Evolutionary conservation across 2,329 filamentous ascomycete genomes (phyloP), one percentile per base, ranked within the genome.

Genomic region (Leptographium flavum): DNA sequence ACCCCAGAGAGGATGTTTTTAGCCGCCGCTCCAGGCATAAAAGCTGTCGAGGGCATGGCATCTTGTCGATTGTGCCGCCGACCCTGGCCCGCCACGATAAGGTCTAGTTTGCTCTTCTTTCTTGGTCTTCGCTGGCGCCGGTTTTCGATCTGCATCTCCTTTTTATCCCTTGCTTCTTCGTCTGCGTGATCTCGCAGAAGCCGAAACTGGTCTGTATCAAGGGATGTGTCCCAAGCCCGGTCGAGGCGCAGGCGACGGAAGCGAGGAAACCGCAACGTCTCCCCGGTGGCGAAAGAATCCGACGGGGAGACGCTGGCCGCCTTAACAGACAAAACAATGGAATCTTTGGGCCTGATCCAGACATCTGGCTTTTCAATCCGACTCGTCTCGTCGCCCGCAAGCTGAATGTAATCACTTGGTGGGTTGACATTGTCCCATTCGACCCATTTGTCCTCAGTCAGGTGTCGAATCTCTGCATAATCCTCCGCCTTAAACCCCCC

Each of bases 341-440:
- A 95, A 49, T 96, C 85, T 43, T 76, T 79, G 0, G 92, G 87
- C 30, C 82, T 80, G 56, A 98, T 96, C 88, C 88, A 98, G 44
- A 88, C 75, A 56, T 98, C 90, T 0, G 92, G 92, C 39, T 72
- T 70, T 60, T 96, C 90, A 50, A 74, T 69, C 56, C 92, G 83
- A 25, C 62, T 61, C 9, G 71, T 68, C 45, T 84, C 79, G 13
- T 82, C 82, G 10, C 87, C 87, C 3, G 78, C 88, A 2, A 96
- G 74, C 55, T 88, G 83, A 47, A 98, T 80, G 57, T 79, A 87
- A 46, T 83, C 69, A 1, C 69, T 78, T 0, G 92, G 90, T 2
- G 88, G 87, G 36, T 75, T 80, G 52, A 76, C 81, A 1, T 69
- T 57, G 59, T 95, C 81, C 87, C 87, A 98, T 28, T 84, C 75